Conservation (phyloP, 768 basidiomycete genomes). For the Megacollybia marginata region DNA sequence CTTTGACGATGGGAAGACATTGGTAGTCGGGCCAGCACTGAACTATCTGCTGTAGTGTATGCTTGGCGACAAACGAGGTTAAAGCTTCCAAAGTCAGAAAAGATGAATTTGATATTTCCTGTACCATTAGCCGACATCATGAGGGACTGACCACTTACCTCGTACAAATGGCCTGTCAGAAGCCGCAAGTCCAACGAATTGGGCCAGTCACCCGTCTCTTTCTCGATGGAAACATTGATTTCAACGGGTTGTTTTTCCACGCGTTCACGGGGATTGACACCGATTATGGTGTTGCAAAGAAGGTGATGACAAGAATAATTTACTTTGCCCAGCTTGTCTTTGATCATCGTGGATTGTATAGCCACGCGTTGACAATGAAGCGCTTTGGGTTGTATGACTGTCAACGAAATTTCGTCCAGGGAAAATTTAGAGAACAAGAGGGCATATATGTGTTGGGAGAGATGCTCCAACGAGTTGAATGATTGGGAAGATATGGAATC, state of each 20-base stretch:
- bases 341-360: constrained; percentile 21
- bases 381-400: constrained; percentile 40
- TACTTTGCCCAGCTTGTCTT: constrained; percentile 15
- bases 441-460: constrained; percentile 34
- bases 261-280: constrained; percentile 63
- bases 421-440: constrained; percentile 26
- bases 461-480: constrained; percentile 38
- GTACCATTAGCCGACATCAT: not conserved
- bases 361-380: constrained; percentile 41
- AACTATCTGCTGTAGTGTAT: constrained; percentile 29
- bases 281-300: constrained; percentile 49
- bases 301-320: constrained; percentile 31
- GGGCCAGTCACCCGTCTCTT: constrained; percentile 10
- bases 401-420: constrained; percentile 29
- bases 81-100: constrained; percentile 68
- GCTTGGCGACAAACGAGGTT: constrained; percentile 45
- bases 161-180: constrained; percentile 14
- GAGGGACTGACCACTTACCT: constrained; percentile 11
- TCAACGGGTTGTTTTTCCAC: constrained; percentile 53
- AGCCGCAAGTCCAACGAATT: constrained; percentile 10
- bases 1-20: constrained; percentile 25
- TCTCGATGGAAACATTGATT: constrained; percentile 30
- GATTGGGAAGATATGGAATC: constrained; percentile 17
- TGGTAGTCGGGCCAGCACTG: not conserved
- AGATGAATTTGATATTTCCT: constrained; percentile 42